Evolutionary conservation across 2,329 filamentous ascomycete species (phyloP).

Genomic region (Cytospora schulzeri): DNA sequence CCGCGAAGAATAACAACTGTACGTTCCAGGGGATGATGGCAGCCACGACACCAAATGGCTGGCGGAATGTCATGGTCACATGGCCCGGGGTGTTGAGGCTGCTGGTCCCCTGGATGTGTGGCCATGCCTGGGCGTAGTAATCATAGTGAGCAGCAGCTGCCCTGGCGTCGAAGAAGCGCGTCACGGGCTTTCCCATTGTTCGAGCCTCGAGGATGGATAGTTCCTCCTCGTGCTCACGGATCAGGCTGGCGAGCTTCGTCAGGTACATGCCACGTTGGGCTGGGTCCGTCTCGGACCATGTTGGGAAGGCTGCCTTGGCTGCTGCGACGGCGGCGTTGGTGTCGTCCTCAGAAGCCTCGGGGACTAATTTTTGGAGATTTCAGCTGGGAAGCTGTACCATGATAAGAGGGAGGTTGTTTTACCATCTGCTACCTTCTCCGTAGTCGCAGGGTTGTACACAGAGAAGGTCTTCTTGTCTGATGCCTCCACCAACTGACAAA

Average conservation of each 20-base stretch:
- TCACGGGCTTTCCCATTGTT: conserved; percentile 48
- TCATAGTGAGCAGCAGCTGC: conserved; percentile 41
- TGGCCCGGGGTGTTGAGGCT: conserved; percentile 51
- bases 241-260: conserved; percentile 48
- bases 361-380: conserved; percentile 38
- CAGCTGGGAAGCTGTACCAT: background rate
- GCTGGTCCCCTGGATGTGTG: conserved; percentile 46
- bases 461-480: conserved; percentile 49
- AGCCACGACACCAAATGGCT: conserved; percentile 55
- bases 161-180: conserved; percentile 41
- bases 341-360: conserved; percentile 48
- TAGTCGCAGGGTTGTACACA: conserved; percentile 46
- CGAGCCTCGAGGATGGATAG: conserved; percentile 48
- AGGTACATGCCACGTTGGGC: conserved; percentile 44
- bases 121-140: conserved; percentile 47
- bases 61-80: conserved; percentile 48
- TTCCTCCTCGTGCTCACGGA: conserved; percentile 44
- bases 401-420: background rate
- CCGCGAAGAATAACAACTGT: conserved; percentile 47
- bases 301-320: conserved; percentile 47
- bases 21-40: conserved; percentile 64
- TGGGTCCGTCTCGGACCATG: conserved; percentile 46
- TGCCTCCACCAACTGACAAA: conserved; percentile 46
- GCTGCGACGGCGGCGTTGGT: conserved; percentile 46
- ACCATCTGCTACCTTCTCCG: conserved; percentile 42